A percentile compares a stretch with the other conserved stretches of the same genome.
Evolutionary conservation across 257 asterid species (phyloP).

Genomic region (Solanum dulcamara): DNA sequence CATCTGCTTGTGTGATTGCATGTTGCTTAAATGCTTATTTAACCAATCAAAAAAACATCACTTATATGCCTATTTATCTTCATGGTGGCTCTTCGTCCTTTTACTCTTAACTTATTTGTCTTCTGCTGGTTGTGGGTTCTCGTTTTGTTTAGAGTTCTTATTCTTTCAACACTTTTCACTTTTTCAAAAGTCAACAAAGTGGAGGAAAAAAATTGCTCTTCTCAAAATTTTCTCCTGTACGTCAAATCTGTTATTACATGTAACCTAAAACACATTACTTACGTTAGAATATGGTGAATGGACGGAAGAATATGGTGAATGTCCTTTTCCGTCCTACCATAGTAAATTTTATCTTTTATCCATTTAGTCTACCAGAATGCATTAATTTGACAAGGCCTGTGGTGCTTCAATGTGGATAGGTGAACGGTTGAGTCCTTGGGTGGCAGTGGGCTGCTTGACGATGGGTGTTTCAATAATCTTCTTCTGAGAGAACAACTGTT

Average conservation of each 20-base stretch:
- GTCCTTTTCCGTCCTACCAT: background rate
- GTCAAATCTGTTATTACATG: background rate
- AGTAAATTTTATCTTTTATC: background rate
- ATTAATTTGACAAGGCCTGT: background rate
- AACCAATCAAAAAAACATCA: background rate
- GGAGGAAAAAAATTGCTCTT: background rate
- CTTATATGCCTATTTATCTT: background rate
- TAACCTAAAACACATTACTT: background rate
- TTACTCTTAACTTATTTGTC: background rate
- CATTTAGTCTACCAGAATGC: background rate
- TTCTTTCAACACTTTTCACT: background rate
- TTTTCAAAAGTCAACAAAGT: background rate
- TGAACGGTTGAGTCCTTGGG: slow-evolving; percentile 94
- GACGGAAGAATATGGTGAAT: background rate
- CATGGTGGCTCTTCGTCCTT: background rate
- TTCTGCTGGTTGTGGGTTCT: background rate
- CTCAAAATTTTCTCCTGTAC: rapidly evolving
- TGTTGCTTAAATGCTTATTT: background rate
- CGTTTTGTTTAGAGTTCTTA: background rate
- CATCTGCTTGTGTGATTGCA: background rate
- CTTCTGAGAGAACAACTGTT: slow-evolving; percentile 36
- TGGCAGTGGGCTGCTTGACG: slow-evolving; percentile 65
- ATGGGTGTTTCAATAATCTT: slow-evolving; percentile 83
- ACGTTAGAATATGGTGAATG: background rate
- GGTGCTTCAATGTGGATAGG: slow-evolving; percentile 26